Evolutionary conservation across 768 basidiomycete species (phyloP).

Genomic region (Pulveroboletus sp.): DNA sequence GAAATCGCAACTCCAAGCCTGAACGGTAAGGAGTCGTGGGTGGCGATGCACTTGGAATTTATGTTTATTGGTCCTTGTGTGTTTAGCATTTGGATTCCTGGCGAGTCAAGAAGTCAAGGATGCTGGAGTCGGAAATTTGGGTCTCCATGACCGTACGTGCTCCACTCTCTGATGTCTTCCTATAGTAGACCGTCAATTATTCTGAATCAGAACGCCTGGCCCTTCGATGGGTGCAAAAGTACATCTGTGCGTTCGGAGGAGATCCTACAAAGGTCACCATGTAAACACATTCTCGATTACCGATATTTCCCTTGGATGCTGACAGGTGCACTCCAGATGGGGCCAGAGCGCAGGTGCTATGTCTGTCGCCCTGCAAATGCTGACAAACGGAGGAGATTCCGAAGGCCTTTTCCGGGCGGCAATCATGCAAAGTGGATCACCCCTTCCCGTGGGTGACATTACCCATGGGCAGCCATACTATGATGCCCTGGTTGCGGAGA

Average conservation of each 20-base stretch:
- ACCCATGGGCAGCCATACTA: constrained; percentile 23
- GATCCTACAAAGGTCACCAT: constrained; percentile 42
- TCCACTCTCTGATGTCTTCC: too few species aligned
- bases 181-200: background rate
- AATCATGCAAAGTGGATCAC: constrained; percentile 41
- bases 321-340: constrained; percentile 8
- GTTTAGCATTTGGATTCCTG: constrained; percentile 36
- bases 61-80: background rate
- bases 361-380: constrained; percentile 29
- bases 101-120: constrained; percentile 36
- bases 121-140: constrained; percentile 43
- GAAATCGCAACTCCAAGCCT: background rate
- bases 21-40: constrained; percentile 1
- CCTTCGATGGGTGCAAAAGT: constrained; percentile 52
- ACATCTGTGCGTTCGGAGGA: constrained; percentile 59
- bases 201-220: constrained; percentile 31
- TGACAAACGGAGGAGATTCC: constrained; percentile 21
- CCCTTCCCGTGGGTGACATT: constrained; percentile 22
- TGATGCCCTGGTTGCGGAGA: constrained; percentile 27
- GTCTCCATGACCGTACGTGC: constrained; percentile 41
- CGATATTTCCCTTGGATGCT: background rate
- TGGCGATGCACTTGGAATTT: too few species aligned
- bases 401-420: constrained; percentile 25
- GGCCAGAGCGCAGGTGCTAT: constrained; percentile 40
- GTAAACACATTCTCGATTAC: constrained; percentile 1